A percentile compares a stretch with the other conserved stretches of the same genome.
phyloP scores from a whole-genome alignment of 441 rosid species.

The Gossypium aridum region DNA sequence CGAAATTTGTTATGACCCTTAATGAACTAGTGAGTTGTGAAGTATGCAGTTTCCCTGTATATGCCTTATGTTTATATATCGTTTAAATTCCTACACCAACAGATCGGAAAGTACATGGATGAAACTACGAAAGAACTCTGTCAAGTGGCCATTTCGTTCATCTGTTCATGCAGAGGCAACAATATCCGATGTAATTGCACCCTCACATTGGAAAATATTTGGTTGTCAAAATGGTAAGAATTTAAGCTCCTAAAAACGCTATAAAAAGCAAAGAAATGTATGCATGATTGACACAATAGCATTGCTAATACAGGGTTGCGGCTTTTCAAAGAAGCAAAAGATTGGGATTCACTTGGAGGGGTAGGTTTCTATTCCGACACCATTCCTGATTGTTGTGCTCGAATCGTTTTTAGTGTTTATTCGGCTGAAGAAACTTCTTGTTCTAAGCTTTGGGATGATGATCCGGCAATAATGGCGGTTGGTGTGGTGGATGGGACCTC shows the following conservation, averaged over 20 bases:
- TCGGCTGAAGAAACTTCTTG: constrained; percentile 6
- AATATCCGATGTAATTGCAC: constrained; percentile 75
- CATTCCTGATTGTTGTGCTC: neutral
- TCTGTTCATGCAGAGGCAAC: constrained; percentile 41
- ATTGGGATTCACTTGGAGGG: constrained; percentile 51
- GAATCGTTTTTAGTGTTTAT: neutral
- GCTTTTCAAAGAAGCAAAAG: constrained; percentile 90
- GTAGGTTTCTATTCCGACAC: constrained; percentile 27
- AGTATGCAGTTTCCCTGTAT: neutral
- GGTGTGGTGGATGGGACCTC: constrained; percentile 75
- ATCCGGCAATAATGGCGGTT: constrained; percentile 94
- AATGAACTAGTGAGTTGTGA: neutral
- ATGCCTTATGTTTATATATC: neutral
- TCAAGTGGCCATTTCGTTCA: constrained; percentile 48
- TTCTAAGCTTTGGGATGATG: constrained; percentile 81
- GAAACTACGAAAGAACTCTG: constrained; percentile 32
- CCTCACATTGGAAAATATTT: constrained; percentile 94
- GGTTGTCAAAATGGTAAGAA: constrained; percentile 87
- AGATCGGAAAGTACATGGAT: constrained; percentile 45
- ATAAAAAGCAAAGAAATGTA: neutral
- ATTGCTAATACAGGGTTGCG: constrained; percentile 55
- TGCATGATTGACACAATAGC: constrained; percentile 1
- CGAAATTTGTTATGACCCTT: neutral
- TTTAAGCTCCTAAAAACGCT: constrained; percentile 3
- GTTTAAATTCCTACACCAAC: neutral